Evolutionary conservation across 164 flowering plant species (phyloP), one percentile per base, ranked within the genome.

Genomic region (Magnolia sinica): DNA sequence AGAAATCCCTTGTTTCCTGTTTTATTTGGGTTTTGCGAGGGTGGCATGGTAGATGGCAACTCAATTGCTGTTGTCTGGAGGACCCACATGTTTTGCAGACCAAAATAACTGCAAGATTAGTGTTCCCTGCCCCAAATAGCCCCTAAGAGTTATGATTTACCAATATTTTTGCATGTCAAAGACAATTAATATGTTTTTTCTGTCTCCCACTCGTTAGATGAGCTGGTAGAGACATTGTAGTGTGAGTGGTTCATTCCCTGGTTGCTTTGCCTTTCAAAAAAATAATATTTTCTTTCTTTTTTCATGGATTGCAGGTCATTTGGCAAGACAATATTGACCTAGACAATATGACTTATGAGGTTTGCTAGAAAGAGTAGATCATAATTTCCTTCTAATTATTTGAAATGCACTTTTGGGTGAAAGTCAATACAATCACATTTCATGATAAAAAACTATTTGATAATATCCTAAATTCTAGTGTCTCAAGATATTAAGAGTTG

Each of bases 261-360:
- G 45, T 37, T 3, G 45, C 45, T 3, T 37, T 37, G 1, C 45
- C 45, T 37, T 37, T 37, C 45, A 37, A 37, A 37, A 9, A 22
- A 20, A 24, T 65, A 65, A 65, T 65, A 9, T 20, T 3, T 11
- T 8, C 72, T 3, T 71, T 50, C 73, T 71, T 16, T 72, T 72
- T 23, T 72, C 61, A 72, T 27, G 37, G 16, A 66, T 27, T 84
- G 85, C 90, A 94, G 96, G 88, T 84, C 70, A 68, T 85, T 80
- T 91, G 91, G 92, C 91, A 92, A 79, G 96, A 91, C 78, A 86
- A 84, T 61, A 65, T 95, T 64, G 96, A 95, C 75, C 96, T 93
- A 69, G 98, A 95, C 81, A 84, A 85, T 83, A 94, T 94, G 98
- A 94, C 89, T 63, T 94, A 94, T 73, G 98, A 94, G 98, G 98